Evolutionary conservation across 1,284 basidiomycete species (phyloP).

Genomic region (Peniophora sp.): DNA sequence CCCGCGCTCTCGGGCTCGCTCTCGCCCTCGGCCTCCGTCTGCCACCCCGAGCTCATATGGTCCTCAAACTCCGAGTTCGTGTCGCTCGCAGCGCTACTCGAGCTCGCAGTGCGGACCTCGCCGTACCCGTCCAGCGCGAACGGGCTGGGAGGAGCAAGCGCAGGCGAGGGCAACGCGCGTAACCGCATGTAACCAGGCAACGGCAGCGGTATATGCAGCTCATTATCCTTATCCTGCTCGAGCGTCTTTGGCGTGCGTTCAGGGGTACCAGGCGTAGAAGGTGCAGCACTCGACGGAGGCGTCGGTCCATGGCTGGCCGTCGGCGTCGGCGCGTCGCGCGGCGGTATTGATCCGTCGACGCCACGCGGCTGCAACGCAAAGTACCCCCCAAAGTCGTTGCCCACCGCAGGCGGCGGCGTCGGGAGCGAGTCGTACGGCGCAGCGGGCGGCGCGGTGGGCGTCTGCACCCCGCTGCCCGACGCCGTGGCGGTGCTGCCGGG

Average conservation of each 20-base stretch:
- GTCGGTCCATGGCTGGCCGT: background rate
- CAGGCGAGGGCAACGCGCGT: background rate
- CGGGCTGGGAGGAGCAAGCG: background rate
- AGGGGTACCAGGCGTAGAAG: slow-evolving; percentile 8
- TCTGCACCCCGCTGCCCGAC: background rate
- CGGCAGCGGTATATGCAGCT: background rate
- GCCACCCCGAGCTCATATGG: background rate
- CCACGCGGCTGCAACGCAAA: background rate
- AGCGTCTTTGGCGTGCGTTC: background rate
- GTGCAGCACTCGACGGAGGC: slow-evolving; percentile 6
- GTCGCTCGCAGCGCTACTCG: background rate
- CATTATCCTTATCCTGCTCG: background rate
- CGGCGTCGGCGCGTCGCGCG: background rate
- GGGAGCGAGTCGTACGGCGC: background rate
- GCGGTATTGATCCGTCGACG: background rate
- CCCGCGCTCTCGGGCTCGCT: slow-evolving; percentile 9
- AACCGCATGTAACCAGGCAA: background rate
- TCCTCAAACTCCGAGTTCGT: too few species aligned
- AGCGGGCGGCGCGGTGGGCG: background rate
- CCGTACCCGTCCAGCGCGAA: slow-evolving; percentile 4
- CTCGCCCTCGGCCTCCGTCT: slow-evolving; percentile 3
- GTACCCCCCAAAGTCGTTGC: background rate
- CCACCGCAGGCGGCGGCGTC: background rate
- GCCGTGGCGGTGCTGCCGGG: background rate
- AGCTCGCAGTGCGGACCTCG: background rate